These are phyloP conservation scores for Blastocystis sp. DNA, from an alignment of 352 stramenopile species.

Conservation along the genomic window DNA sequence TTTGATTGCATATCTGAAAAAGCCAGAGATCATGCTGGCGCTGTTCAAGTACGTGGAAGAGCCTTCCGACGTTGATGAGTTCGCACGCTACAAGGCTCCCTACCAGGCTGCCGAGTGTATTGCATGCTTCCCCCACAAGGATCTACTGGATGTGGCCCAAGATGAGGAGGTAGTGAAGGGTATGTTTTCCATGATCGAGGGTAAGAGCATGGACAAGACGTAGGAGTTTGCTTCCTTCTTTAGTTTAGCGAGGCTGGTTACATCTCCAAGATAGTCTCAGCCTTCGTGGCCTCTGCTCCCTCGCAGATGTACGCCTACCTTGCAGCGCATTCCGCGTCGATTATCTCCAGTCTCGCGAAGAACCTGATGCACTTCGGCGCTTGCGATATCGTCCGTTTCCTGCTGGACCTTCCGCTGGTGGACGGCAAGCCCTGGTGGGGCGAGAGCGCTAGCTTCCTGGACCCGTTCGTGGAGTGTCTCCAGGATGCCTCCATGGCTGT, in stretches of 20 bases:
- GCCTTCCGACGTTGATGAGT: slow-evolving; percentile 6
- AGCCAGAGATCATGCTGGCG: slow-evolving; percentile 7
- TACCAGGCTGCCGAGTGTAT: slow-evolving; percentile 53
- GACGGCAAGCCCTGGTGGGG: slow-evolving; percentile 44
- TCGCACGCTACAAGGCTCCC: slow-evolving; percentile 31
- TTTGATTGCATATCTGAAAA: slow-evolving; percentile 41
- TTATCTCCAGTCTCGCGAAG: not conserved
- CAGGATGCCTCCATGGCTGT: not conserved
- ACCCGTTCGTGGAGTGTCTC: slow-evolving; percentile 32
- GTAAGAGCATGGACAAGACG: slow-evolving; percentile 4
- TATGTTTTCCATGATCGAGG: slow-evolving; percentile 14
- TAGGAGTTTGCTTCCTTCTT: not conserved
- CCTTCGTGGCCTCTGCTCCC: slow-evolving; percentile 10
- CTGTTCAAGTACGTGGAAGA: slow-evolving; percentile 20
- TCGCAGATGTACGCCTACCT: slow-evolving; percentile 23
- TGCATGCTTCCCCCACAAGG: not conserved
- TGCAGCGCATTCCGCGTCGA: not conserved
- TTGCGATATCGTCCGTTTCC: slow-evolving; percentile 40
- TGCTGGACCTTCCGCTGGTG: slow-evolving; percentile 38
- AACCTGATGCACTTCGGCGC: slow-evolving; percentile 44
- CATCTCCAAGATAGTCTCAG: slow-evolving; percentile 31
- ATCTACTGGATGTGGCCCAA: not conserved
- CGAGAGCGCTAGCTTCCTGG: not conserved
- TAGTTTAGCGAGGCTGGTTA: slow-evolving; percentile 16
- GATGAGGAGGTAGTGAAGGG: not conserved